Evolutionary conservation across 768 basidiomycete genomes (phyloP).

Genomic region (Pleurotus eryngii): DNA sequence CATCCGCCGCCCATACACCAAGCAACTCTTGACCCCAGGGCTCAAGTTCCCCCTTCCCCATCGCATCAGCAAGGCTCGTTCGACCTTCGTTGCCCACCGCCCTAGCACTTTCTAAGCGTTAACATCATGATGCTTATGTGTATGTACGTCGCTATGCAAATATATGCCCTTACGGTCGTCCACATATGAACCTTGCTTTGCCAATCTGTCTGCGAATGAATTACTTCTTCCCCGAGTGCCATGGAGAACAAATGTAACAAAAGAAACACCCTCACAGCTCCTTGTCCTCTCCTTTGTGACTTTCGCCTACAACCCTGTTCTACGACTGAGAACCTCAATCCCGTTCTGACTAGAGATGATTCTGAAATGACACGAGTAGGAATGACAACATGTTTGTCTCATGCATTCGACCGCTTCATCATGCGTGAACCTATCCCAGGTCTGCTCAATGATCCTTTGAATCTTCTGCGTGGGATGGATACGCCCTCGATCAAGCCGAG

Average conservation of each 20-base stretch:
- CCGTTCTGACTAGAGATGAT: neutral
- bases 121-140: too few relatives aligned
- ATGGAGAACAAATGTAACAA: neutral
- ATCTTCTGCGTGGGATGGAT: too few relatives aligned
- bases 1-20: conserved; percentile 95
- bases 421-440: too few relatives aligned
- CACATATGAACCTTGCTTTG: neutral
- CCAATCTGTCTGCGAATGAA: too few relatives aligned
- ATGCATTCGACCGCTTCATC: too few relatives aligned
- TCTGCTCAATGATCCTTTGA: too few relatives aligned
- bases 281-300: neutral
- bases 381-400: neutral
- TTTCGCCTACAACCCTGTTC: neutral
- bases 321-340: neutral
- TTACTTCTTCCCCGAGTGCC: too few relatives aligned
- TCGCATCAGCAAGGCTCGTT: conserved; percentile 74
- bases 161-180: neutral
- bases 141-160: neutral
- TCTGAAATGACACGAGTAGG: neutral
- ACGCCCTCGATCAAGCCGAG: too few relatives aligned
- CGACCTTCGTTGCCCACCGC: conserved; percentile 77
- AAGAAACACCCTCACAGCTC: neutral
- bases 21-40: conserved; percentile 83
- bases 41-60: conserved; percentile 98
- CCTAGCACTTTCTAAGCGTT: conserved; percentile 64